Evolutionary conservation across 2,329 filamentous ascomycete genomes (phyloP), one percentile per base, ranked within the genome.

Genomic region (Alternaria brassicae): DNA sequence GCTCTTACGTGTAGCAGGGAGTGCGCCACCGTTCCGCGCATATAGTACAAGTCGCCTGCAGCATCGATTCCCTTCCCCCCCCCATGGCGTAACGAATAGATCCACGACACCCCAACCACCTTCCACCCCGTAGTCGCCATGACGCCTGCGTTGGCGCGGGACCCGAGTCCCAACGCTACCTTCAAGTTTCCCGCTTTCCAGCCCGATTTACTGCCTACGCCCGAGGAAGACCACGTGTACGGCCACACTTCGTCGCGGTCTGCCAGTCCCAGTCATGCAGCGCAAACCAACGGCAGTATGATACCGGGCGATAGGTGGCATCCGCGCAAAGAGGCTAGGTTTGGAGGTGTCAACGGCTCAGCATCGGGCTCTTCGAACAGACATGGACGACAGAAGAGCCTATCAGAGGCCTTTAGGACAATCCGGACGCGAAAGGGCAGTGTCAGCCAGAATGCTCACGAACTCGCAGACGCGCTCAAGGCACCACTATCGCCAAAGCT

Each of bases 391-490:
- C 92, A 95, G 76, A 96, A 94, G 84, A 97, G 93, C 79, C 86
- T 97, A 68, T 89, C 88, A 71, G 92, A 97, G 78, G 92, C 94
- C n/a, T 86, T 97, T 66, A 88, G 87, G 69, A 93, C 88, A 3
- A 94, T 97, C 70, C 85, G 92, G 66, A 89, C 86, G 36, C 86
- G 93, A 70, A 91, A 89, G 71, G 91, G 87, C 51, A 98, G 93
- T 77, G 89, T 97, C 70, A 93, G 89, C 80, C 91, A 94, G 76
- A 97, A 96, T 80, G 93, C 93, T 54, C 92, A 96, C 61, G 94
- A 98, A 79, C 88, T 99, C 71, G 93, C 93, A 42, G 92, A 95
- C 77, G 93, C 93, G 52, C 85, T 99, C 60, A 91, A 90, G 73
- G 94, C 93, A 37, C 95, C 95, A 5, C 85, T 99, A 30, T 98